These are phyloP conservation scores for Sordariomycetes sp. DNA, from an alignment of 2,329 filamentous ascomycete species.

Conservation along the genomic window DNA sequence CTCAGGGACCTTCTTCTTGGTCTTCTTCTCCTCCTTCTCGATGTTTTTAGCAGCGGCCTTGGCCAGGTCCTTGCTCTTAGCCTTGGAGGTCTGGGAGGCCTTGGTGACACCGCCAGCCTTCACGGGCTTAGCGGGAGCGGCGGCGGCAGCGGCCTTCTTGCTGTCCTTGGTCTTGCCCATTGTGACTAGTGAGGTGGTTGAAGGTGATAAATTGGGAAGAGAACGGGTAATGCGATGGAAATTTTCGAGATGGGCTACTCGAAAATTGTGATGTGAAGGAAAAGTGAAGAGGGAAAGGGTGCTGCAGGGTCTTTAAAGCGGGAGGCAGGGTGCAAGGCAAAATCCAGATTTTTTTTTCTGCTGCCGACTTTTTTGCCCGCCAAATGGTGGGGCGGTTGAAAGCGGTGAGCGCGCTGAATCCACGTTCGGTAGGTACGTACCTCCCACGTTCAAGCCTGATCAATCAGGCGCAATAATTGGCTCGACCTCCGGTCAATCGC, in stretches of 20 bases:
- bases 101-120: conserved; percentile 63
- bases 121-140: conserved; percentile 38
- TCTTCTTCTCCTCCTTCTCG: conserved; percentile 40
- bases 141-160: conserved; percentile 44
- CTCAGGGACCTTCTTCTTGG: conserved; percentile 32
- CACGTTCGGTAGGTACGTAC: conserved; percentile 6
- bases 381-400: conserved; percentile 21
- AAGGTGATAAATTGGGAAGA: conserved; percentile 6
- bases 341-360: conserved; percentile 13
- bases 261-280: conserved; percentile 8
- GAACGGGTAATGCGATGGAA: conserved; percentile 4
- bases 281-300: conserved; percentile 4
- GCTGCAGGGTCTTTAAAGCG: conserved; percentile 6
- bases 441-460: conserved; percentile 13
- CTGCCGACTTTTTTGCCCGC: conserved; percentile 16
- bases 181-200: conserved; percentile 19
- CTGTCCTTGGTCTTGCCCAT: conserved; percentile 55
- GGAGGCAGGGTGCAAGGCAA: conserved; percentile 8
- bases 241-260: conserved; percentile 6
- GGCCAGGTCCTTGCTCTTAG: conserved; percentile 58
- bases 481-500: neutral
- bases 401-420: conserved; percentile 23
- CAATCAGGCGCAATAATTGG: conserved; percentile 13
- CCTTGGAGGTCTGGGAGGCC: conserved; percentile 53
- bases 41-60: conserved; percentile 49